phyloP scores from a whole-genome alignment of 306 rosid genomes.

The Abrus pulchellus region DNA sequence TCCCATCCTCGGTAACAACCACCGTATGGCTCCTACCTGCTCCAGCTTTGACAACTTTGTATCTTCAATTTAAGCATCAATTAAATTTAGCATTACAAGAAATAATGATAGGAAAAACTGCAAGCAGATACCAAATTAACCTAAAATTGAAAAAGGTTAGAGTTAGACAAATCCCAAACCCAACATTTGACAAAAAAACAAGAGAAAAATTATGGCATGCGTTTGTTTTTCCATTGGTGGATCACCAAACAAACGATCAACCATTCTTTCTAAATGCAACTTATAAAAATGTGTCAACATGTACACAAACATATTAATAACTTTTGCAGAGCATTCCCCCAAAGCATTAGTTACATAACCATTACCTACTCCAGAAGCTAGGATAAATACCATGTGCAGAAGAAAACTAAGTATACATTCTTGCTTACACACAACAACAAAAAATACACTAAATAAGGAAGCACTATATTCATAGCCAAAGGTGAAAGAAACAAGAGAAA shows the following conservation, averaged over 20 bases:
- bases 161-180: constrained; percentile 1
- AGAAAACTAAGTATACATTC: neutral
- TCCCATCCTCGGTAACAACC: constrained; percentile 86
- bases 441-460: neutral
- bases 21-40: constrained; percentile 88
- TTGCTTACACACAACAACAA: neutral
- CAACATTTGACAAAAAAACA: neutral
- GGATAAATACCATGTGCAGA: neutral
- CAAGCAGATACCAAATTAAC: constrained; percentile 15
- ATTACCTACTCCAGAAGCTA: constrained; percentile 6
- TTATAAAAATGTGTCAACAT: neutral
- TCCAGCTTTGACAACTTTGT: constrained; percentile 83
- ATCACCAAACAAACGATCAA: neutral
- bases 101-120: constrained; percentile 2
- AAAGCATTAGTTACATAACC: neutral
- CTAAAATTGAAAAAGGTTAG: neutral
- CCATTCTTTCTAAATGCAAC: neutral
- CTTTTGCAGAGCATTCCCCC: neutral
- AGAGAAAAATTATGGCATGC: neutral
- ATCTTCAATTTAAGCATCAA: constrained; percentile 57
- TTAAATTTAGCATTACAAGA: constrained; percentile 36
- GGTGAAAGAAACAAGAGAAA: neutral
- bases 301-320: neutral
- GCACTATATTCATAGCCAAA: neutral
- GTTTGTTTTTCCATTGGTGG: neutral